Evolutionary conservation across 495 filamentous ascomycete species (phyloP).

Genomic region (Lasiosphaeria ovina): DNA sequence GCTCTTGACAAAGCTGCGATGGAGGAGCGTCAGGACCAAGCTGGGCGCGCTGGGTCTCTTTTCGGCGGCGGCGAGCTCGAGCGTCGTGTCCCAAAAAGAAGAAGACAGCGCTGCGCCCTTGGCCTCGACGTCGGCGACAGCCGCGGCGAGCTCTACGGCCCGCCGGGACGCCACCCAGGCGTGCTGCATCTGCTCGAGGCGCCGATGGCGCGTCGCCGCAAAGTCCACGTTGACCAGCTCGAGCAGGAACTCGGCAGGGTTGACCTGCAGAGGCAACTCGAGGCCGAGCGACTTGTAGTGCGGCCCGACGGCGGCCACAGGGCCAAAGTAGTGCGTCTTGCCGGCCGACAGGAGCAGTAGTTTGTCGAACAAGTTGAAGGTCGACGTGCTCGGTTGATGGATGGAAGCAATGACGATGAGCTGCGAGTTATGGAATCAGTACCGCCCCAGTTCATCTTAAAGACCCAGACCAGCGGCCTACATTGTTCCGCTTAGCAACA

Average conservation of each 20-base stretch:
- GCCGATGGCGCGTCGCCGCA: slow-evolving; percentile 36
- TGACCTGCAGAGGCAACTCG: slow-evolving; percentile 62
- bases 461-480: slow-evolving; percentile 52
- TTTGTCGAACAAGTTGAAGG: slow-evolving; percentile 77
- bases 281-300: slow-evolving; percentile 61
- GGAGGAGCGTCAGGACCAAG: slow-evolving; percentile 49
- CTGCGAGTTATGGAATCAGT: slow-evolving; percentile 55
- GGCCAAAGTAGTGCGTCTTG: slow-evolving; percentile 66
- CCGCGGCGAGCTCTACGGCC: slow-evolving; percentile 12
- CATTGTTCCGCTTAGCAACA: slow-evolving; percentile 64
- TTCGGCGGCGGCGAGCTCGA: slow-evolving; percentile 18
- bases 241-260: slow-evolving; percentile 76
- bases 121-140: slow-evolving; percentile 15
- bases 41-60: slow-evolving; percentile 26
- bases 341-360: slow-evolving; percentile 70
- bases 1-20: slow-evolving; percentile 73
- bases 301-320: slow-evolving; percentile 45
- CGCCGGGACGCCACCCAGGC: slow-evolving; percentile 39
- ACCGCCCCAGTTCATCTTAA: slow-evolving; percentile 14
- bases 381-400: slow-evolving; percentile 76
- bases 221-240: slow-evolving; percentile 78
- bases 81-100: background rate
- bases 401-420: slow-evolving; percentile 73
- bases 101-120: background rate
- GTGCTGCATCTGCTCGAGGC: slow-evolving; percentile 42